Conservation (phyloP, 83 land plant species). For the Larix sibirica region DNA sequence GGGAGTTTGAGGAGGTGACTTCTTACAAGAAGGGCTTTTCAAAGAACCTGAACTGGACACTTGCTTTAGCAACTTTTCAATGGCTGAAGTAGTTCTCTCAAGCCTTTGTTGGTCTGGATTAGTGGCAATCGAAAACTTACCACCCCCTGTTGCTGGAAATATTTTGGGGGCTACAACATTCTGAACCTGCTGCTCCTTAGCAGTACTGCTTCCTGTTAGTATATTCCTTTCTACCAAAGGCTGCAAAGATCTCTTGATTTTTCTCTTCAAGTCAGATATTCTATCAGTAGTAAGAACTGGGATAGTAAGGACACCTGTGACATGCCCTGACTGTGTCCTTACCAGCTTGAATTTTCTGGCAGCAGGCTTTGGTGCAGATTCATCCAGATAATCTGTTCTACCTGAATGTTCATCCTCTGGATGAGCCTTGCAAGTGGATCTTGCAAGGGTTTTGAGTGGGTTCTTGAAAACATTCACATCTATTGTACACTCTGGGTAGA, state of each 20-base stretch:
- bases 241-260: constrained; percentile 39
- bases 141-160: not conserved
- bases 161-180: constrained; percentile 17
- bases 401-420: constrained; percentile 19
- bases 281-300: constrained; percentile 54
- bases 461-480: constrained; percentile 34
- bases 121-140: not conserved
- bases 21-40: not conserved
- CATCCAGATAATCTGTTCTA: constrained; percentile 4
- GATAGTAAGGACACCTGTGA: constrained; percentile 38
- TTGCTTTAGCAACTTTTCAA: not conserved
- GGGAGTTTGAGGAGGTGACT: not conserved
- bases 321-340: constrained; percentile 31
- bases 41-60: not conserved
- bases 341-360: constrained; percentile 47
- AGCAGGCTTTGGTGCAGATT: constrained; percentile 26
- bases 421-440: constrained; percentile 12
- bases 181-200: constrained; percentile 21
- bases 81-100: not conserved
- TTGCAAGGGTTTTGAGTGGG: constrained; percentile 24
- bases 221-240: constrained; percentile 37
- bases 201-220: constrained; percentile 1
- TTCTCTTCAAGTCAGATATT: constrained; percentile 43
- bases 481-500: constrained; percentile 42
- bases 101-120: not conserved